Evolutionary conservation across 257 asterid genomes (phyloP).

Genomic region (Solanum medicagineum): DNA sequence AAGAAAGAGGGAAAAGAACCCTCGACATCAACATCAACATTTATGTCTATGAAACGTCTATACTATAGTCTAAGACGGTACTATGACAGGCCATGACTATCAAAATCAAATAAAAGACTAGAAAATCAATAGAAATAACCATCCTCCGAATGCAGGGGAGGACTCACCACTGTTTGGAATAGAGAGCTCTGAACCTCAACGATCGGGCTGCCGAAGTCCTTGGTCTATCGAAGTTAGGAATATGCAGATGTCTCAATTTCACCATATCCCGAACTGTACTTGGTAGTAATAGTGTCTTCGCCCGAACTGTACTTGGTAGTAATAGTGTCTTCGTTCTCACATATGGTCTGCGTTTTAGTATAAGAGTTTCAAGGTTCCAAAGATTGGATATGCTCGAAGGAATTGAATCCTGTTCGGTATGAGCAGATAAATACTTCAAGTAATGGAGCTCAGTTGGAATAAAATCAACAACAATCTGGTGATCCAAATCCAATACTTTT

Average conservation of each 20-base stretch:
- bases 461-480: neutral
- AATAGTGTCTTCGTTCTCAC: too few relatives aligned
- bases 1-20: too few relatives aligned
- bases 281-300: neutral
- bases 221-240: neutral
- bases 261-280: neutral
- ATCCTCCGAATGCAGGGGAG: too few relatives aligned
- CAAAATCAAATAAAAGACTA: too few relatives aligned
- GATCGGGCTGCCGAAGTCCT: too few relatives aligned
- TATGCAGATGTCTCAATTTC: neutral
- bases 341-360: neutral
- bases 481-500: conserved; percentile 1
- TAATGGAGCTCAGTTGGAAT: neutral
- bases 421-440: conserved; percentile 2
- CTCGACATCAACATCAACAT: too few relatives aligned
- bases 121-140: too few relatives aligned
- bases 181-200: too few relatives aligned
- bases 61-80: too few relatives aligned
- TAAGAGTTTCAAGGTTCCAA: neutral
- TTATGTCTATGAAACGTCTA: too few relatives aligned
- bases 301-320: neutral
- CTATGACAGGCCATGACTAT: too few relatives aligned
- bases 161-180: too few relatives aligned
- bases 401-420: neutral
- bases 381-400: neutral